Evolutionary conservation across 2,329 filamentous ascomycete species (phyloP), one percentile per base, ranked within the genome.

Genomic region (Mariannaea sp.): DNA sequence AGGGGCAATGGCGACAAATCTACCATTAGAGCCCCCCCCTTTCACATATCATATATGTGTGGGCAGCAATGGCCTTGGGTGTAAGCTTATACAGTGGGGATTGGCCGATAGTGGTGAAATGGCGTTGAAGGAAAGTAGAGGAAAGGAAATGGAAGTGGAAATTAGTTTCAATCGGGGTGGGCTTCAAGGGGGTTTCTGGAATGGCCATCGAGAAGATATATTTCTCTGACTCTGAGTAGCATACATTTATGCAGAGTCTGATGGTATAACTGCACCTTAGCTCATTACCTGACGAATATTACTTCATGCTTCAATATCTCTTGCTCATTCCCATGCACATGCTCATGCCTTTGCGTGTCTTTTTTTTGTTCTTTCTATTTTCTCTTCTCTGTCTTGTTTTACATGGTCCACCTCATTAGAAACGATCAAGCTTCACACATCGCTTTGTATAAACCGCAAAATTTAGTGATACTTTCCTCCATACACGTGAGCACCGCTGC

Each of bases 1-100:
- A 64, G 13, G 60, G 59, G n/a, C 65, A 66, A 29, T 69, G 69
- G 61, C 57, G 44, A 22, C 44, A 43, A 14, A n/a, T 39, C 14
- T 55, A 53, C 32, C 48, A 62, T 32, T 68, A 42, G 29, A 32
- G 29, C 26, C 7, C 26, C 12, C 12, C 26, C 26, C 26, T 7
- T 29, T n/a, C n/a, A n/a, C n/a, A n/a, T n/a, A n/a, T n/a, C n/a
- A n/a, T n/a, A n/a, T n/a, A n/a, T n/a, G n/a, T n/a, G n/a, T n/a
- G n/a, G n/a, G n/a, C n/a, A n/a, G n/a, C n/a, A n/a, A n/a, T n/a
- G n/a, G n/a, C n/a, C n/a, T n/a, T n/a, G n/a, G n/a, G n/a, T n/a
- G n/a, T n/a, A n/a, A n/a, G n/a, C n/a, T n/a, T n/a, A n/a, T n/a
- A n/a, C n/a, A n/a, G n/a, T n/a, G n/a, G n/a, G n/a, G n/a, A n/a